Percentiles rank a stretch among this genome's conserved stretches.
These are phyloP conservation scores for Penicillium sp. DNA, from an alignment of 2,329 filamentous ascomycete genomes.

Conservation along the genomic window DNA sequence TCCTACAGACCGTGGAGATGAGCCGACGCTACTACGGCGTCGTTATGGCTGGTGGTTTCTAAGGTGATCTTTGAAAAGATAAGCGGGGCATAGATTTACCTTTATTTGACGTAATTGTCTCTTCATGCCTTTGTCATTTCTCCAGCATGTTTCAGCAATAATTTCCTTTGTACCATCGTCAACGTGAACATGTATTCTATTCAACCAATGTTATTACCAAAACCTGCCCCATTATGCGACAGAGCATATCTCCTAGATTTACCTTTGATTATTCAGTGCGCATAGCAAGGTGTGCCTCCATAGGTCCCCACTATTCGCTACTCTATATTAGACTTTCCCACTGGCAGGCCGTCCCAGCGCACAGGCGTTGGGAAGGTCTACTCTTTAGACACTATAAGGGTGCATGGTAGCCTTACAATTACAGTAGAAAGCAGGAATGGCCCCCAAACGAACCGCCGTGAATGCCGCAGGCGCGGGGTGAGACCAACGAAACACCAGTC, in stretches of 20 bases:
- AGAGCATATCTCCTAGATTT: neutral
- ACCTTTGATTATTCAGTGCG: no score
- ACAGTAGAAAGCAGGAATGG: no score
- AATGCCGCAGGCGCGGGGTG: no score
- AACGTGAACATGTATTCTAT: conserved; percentile 9
- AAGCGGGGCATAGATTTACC: neutral
- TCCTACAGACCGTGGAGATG: conserved; percentile 69
- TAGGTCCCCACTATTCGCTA: no score
- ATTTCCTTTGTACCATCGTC: conserved; percentile 1
- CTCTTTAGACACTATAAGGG: no score
- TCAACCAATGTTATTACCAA: neutral
- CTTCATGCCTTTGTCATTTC: neutral
- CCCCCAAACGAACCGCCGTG: no score
- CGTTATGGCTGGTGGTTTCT: conserved; percentile 56
- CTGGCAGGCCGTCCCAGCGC: no score
- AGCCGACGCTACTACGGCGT: conserved; percentile 68
- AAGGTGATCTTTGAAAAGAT: conserved; percentile 7
- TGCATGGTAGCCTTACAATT: no score
- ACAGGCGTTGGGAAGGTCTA: no score
- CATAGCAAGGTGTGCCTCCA: no score
- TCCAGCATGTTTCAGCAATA: conserved; percentile 1
- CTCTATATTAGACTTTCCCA: no score
- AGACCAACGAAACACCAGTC: no score
- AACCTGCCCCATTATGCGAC: neutral
- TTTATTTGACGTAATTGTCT: neutral